Evolutionary conservation across 2,329 filamentous ascomycete species (phyloP), one percentile per base, ranked within the genome.

Genomic region (Daldinia sp.): DNA sequence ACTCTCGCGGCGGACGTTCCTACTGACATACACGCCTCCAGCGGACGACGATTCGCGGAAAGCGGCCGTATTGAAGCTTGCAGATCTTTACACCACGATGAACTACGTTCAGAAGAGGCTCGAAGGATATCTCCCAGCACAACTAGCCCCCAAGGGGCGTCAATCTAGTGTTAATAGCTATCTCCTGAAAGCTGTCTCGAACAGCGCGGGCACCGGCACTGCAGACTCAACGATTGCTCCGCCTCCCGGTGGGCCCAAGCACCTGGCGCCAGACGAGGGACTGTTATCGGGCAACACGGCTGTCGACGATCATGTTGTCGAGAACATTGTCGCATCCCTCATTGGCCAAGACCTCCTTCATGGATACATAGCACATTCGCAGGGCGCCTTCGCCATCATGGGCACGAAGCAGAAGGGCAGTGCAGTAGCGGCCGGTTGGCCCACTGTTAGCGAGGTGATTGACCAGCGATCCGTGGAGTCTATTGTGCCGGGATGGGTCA

Each of bases 361-460:
- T 72, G 95, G 94, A 1, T 98, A 94, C 76, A 87, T 98, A 30
- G 92, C 92, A 15, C 93, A 97, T 75, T 87, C 87, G 28, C 89
- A 90, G 75, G 87, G 87, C 48, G 90, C 92, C 55, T 94, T 98
- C 75, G 94, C 93, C 12, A 92, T 98, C 48, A 89, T 92, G 59
- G 94, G 94, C 2, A 89, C 92, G 26, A 91, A 90, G 82, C 86
- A 86, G 67, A 87, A 86, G 71, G 87, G 87, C 4, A 86, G 88
- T 26, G 86, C 90, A 0, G 80, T 93, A 20, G 83, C 84, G 37
- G 91, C 91, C 0, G 93, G 92, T 0, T 98, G 95, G 82, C 94
- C 94, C 1, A 83, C 82, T 48, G 88, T 93, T 0, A 93, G 90
- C 86, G 84, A 89, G 63, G 90, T 91, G 0, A 86, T 97, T 15